A percentile compares a stretch with the other conserved stretches of the same genome.
phyloP scores from a whole-genome alignment of 345 rosid genomes.

The Brassica napus region Da-Ae NC_063449.1:46319001-46319500 shows the following conservation, averaged over 20 bases:
- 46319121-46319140: constrained; percentile 55
- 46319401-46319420: background rate
- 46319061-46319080: constrained; percentile 45
- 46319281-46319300: constrained; percentile 9
- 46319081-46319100: constrained; percentile 50
- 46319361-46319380: constrained; percentile 12
- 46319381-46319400: background rate
- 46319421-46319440: background rate
- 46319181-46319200: constrained; percentile 71
- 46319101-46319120: constrained; percentile 52
- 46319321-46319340: background rate
- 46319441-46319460: background rate
- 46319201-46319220: constrained; percentile 46
- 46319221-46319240: constrained; percentile 13
- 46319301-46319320: constrained; percentile 32
- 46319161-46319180: constrained; percentile 67
- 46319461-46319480: background rate
- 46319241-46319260: constrained; percentile 3
- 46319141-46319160: constrained; percentile 53
- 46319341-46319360: constrained; percentile 7
- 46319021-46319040: constrained; percentile 57
- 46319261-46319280: background rate
- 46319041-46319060: constrained; percentile 67
- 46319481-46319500: background rate
- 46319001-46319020: constrained; percentile 69